Conservation (phyloP, 306 rosid genomes). For the Sphenostylis stenocarpa region DNA sequence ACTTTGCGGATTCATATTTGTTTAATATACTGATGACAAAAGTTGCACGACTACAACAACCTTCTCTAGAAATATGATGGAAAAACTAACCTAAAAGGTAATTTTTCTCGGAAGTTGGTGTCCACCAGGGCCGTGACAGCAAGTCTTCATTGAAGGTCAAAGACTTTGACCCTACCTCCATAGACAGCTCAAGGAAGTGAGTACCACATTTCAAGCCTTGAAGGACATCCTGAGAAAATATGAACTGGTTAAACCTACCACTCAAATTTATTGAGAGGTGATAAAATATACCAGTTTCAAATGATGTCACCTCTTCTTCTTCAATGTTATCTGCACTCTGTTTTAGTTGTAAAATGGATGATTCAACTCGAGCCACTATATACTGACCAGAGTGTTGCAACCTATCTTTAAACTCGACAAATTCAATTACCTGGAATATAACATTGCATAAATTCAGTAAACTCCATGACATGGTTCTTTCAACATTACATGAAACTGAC, state of each 20-base stretch:
- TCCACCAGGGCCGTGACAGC: constrained; percentile 96
- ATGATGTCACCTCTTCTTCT: constrained; percentile 72
- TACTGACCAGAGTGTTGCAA: constrained; percentile 85
- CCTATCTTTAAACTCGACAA: constrained; percentile 90
- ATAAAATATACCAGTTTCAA: constrained; percentile 22
- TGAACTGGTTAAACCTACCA: constrained; percentile 23
- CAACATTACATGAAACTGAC: constrained; percentile 11
- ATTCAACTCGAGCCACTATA: constrained; percentile 76
- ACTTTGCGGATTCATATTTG: constrained; percentile 1
- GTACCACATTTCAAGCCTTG: constrained; percentile 71
- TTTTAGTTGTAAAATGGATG: constrained; percentile 76
- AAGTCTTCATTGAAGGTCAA: constrained; percentile 88
- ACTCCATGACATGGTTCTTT: constrained; percentile 7
- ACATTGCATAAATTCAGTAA: constrained; percentile 14
- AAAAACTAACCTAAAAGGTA: constrained; percentile 77
- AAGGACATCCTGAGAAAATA: constrained; percentile 58
- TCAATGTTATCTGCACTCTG: constrained; percentile 79
- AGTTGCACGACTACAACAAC: neutral
- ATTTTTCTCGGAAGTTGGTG: constrained; percentile 83
- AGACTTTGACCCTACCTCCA: constrained; percentile 80
- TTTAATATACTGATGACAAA: neutral
- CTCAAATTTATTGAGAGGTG: constrained; percentile 20
- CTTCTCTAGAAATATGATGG: constrained; percentile 17
- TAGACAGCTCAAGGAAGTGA: constrained; percentile 81
- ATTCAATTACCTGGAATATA: constrained; percentile 82